Conservation (phyloP, 2,329 filamentous ascomycete genomes). For the Hirsutella minnesotensis region DNA sequence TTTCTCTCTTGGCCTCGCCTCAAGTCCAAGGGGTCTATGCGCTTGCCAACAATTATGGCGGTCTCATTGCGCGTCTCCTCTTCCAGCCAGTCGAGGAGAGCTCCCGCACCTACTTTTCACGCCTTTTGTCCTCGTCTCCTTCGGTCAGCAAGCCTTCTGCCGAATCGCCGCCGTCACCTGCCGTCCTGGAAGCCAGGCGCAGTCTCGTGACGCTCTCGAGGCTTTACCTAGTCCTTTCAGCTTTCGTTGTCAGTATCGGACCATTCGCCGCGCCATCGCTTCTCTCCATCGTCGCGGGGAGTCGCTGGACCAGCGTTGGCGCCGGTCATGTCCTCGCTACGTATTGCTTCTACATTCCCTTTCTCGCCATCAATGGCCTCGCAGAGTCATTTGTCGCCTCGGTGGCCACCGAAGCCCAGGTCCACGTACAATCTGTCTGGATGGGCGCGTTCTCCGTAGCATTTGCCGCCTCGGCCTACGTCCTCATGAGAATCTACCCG, state of each 20-base stretch:
- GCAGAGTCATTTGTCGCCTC: constrained; percentile 87
- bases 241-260: constrained; percentile 57
- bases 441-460: constrained; percentile 72
- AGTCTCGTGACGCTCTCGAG: constrained; percentile 56
- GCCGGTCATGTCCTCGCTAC: constrained; percentile 62
- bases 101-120: constrained; percentile 79
- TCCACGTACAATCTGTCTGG: constrained; percentile 67
- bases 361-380: constrained; percentile 84
- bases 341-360: constrained; percentile 89
- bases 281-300: constrained; percentile 64
- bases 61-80: constrained; percentile 73
- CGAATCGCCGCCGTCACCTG: constrained; percentile 4
- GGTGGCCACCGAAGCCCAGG: constrained; percentile 62
- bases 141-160: constrained; percentile 5
- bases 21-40: constrained; percentile 84
- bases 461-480: constrained; percentile 63
- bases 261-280: constrained; percentile 64
- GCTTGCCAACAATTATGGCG: constrained; percentile 88
- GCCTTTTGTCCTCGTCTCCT: constrained; percentile 43
- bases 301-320: constrained; percentile 61
- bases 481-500: constrained; percentile 57
- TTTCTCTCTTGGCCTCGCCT: constrained; percentile 65
- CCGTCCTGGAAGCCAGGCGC: constrained; percentile 27
- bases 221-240: constrained; percentile 62
- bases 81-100: constrained; percentile 96